Conservation (phyloP, 179 eudicot genomes). For the Silene coronaria region DNA sequence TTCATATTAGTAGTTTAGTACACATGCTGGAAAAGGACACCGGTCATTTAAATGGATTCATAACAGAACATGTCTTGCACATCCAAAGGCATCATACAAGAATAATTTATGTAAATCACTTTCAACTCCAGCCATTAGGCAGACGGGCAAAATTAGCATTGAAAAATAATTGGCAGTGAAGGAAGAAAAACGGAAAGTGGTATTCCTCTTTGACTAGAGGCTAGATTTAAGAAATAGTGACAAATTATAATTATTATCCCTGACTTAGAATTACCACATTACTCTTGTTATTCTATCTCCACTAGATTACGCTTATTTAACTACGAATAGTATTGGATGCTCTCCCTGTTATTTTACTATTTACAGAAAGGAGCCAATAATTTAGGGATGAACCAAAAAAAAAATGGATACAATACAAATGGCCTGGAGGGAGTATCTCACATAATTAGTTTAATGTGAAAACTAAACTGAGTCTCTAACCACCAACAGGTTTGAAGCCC, state of each 20-base stretch:
- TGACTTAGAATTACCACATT: not conserved
- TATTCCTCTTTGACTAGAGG: not conserved
- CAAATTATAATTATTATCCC: not conserved
- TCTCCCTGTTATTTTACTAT: not conserved
- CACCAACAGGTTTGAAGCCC: not conserved
- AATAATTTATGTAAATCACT: not conserved
- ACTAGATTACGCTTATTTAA: not conserved
- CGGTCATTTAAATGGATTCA: constrained; percentile 1
- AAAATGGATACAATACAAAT: not conserved
- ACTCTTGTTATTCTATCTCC: not conserved
- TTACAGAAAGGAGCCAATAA: not conserved
- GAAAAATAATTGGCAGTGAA: not conserved
- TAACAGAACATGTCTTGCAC: not conserved
- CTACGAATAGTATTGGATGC: not conserved
- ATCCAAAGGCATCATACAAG: not conserved
- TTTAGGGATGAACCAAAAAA: not conserved
- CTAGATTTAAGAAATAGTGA: not conserved
- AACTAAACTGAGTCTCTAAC: not conserved
- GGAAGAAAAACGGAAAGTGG: not conserved
- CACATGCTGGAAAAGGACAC: not conserved
- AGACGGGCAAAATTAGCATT: not conserved
- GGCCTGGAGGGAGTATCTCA: not conserved
- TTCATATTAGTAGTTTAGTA: not conserved
- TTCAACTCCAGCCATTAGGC: not conserved
- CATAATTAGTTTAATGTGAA: not conserved